These are phyloP conservation scores for Lactifluus subvellereus DNA, from an alignment of 768 basidiomycete species.

Conservation along the genomic window DNA sequence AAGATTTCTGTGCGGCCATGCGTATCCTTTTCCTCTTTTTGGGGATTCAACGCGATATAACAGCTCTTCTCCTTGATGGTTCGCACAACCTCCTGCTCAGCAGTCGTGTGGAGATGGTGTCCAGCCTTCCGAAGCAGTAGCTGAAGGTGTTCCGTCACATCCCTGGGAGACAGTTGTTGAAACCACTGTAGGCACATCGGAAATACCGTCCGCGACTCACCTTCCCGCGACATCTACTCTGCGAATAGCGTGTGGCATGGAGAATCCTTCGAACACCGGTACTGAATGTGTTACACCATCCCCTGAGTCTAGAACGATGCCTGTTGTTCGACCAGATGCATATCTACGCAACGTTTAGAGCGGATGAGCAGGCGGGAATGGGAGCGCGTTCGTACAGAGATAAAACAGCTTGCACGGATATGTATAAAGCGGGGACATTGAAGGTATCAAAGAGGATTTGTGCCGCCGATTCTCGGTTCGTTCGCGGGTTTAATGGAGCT, in stretches of 20 bases:
- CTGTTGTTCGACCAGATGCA: slow-evolving; percentile 96
- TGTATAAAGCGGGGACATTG: slow-evolving; percentile 97
- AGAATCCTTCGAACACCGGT: slow-evolving; percentile 98
- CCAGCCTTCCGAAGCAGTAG: slow-evolving; percentile 90
- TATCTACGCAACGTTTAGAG: slow-evolving; percentile 51
- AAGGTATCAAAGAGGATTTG: slow-evolving; percentile 99
- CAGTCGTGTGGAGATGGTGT: slow-evolving; percentile 92
- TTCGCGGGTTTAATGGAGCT: slow-evolving; percentile 93
- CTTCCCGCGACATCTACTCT: slow-evolving; percentile 95
- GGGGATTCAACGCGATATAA: slow-evolving; percentile 87
- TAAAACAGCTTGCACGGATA: slow-evolving; percentile 94
- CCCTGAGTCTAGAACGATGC: slow-evolving; percentile 98
- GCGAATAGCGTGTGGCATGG: slow-evolving; percentile 97
- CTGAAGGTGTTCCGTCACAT: slow-evolving; percentile 95
- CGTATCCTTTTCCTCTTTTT: slow-evolving; percentile 93
- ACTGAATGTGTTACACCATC: slow-evolving; percentile 99
- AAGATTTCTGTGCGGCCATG: slow-evolving; percentile 79
- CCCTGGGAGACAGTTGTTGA: slow-evolving; percentile 43
- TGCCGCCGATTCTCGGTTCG: slow-evolving; percentile 92
- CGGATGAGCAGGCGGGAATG: not conserved
- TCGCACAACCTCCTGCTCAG: slow-evolving; percentile 93
- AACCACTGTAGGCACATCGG: not conserved
- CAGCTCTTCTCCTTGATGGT: slow-evolving; percentile 99
- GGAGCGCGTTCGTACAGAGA: slow-evolving; percentile 62
- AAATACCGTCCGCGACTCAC: slow-evolving; percentile 36